Evolutionary conservation across 495 filamentous ascomycete species (phyloP), one percentile per base, ranked within the genome.

Genomic region (Sphaerosporella brunnea): DNA sequence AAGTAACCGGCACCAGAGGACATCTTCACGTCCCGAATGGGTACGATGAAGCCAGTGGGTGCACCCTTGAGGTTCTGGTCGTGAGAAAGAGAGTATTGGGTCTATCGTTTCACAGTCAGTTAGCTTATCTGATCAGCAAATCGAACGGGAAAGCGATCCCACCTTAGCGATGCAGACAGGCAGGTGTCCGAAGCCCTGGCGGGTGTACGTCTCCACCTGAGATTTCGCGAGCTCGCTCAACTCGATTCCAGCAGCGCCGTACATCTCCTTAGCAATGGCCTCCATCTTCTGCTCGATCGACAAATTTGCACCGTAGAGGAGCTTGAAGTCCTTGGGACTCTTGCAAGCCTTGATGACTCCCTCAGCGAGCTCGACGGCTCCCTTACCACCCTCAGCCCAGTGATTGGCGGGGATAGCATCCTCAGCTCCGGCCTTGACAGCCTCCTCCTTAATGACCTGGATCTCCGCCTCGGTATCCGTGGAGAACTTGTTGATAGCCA

Each of bases 391-490:
- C 63, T 95, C 82, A 45, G 90, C 86, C 84, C 85, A 97, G 71
- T 97, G 90, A 64, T 92, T 93, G 26, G 90, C 84, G 30, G 85
- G 69, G 56, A 97, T 80, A 21, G 90, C 90, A 60, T 94, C 87
- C 63, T 87, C 82, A 3, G 90, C 90, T 50, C 90, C 90, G 25
- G 90, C 90, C 48, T 82, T 81, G 51, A 95, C 74, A 35, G 90
- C 82, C 60, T 94, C 87, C 62, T 95, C 86, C 48, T 77, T 74
- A 55, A 97, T 77, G 44, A 84, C 76, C 5, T 80, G 76, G 47
- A 96, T 81, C 63, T 97, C 90, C 42, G 88, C 88, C 15, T 83
- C 79, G 9, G 90, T 94, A 62, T 97, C 90, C 24, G 84, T 93
- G 49, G 80, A 73, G 62, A 97, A 93, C 59, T 80, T 83, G 70